These are phyloP conservation scores for Hysterium pulicare DNA, from an alignment of 2,329 filamentous ascomycete genomes.

Conservation along the genomic window DNA sequence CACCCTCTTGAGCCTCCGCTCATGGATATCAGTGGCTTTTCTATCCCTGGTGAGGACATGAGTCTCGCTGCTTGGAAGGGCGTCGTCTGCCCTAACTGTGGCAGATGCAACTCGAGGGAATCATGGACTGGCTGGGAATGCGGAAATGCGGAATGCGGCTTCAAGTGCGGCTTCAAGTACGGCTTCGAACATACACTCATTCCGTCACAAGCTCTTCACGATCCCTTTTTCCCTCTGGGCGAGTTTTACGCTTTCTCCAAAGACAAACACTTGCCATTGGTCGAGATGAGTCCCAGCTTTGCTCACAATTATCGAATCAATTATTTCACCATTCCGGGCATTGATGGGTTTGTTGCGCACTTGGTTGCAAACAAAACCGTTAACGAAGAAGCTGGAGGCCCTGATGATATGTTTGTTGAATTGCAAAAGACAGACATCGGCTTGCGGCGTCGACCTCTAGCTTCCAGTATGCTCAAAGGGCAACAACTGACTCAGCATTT, in stretches of 20 bases:
- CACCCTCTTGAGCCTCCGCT: conserved; percentile 41
- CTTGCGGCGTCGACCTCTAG: conserved; percentile 16
- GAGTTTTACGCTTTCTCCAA: conserved; percentile 29
- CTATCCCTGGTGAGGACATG: conserved; percentile 45
- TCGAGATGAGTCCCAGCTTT: conserved; percentile 33
- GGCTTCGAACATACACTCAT: conserved; percentile 28
- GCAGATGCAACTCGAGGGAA: conserved; percentile 58
- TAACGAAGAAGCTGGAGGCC: conserved; percentile 51
- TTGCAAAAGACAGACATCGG: conserved; percentile 42
- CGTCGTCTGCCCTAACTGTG: conserved; percentile 64
- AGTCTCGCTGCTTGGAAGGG: conserved; percentile 57
- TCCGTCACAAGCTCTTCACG: conserved; percentile 23
- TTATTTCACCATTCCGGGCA: conserved; percentile 47
- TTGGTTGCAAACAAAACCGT: conserved; percentile 55
- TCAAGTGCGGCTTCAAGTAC: conserved; percentile 50
- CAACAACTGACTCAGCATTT: conserved; percentile 54
- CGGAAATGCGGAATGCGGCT: conserved; percentile 50
- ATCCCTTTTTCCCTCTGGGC: conserved; percentile 36
- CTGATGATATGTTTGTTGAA: conserved; percentile 58
- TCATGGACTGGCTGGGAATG: conserved; percentile 64
- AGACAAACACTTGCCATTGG: conserved; percentile 26
- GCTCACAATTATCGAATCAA: conserved; percentile 42
- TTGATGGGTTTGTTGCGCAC: conserved; percentile 49
- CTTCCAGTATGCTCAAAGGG: conserved; percentile 26
- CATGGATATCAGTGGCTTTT: conserved; percentile 36